Conservation (phyloP, 805 yeast genomes). For the Starmerella sp. region DNA sequence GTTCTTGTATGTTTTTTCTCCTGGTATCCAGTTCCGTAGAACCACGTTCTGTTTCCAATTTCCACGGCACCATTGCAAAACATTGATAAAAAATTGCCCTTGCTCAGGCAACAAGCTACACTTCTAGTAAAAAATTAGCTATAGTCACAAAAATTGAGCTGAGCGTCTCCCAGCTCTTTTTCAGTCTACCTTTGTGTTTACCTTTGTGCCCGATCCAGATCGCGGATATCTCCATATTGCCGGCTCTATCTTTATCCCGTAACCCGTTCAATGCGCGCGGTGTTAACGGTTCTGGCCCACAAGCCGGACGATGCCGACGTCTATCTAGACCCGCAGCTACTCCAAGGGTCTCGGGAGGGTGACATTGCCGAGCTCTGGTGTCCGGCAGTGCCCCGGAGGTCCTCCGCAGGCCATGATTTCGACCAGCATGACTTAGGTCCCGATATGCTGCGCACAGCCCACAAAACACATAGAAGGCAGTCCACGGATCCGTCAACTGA, state of each 20-base stretch:
- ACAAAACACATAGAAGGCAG: background rate
- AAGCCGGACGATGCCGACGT: conserved; percentile 55
- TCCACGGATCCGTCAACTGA: background rate
- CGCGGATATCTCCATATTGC: no score
- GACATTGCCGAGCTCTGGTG: conserved; percentile 51
- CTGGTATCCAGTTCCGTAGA: no score
- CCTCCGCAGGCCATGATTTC: conserved; percentile 6
- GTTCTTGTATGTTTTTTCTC: no score
- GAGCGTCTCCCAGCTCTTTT: no score
- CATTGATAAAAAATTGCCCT: no score
- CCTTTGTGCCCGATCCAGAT: no score
- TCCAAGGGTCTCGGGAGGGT: conserved; percentile 62
- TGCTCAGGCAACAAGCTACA: no score
- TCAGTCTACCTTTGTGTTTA: no score
- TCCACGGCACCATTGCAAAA: no score
- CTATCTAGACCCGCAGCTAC: conserved; percentile 44
- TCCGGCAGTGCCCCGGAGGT: conserved; percentile 11
- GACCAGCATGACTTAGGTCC: background rate
- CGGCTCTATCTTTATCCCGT: background rate
- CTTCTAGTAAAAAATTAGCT: no score
- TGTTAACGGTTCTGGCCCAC: conserved; percentile 40
- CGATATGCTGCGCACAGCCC: conserved; percentile 2
- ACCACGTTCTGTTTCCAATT: no score
- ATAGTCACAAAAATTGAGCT: no score
- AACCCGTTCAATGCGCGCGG: conserved; percentile 1